Percentiles rank a stretch among this genome's conserved stretches.
phyloP scores from a whole-genome alignment of 2,329 filamentous ascomycete species.

The Botrytis deweyae region DNA sequence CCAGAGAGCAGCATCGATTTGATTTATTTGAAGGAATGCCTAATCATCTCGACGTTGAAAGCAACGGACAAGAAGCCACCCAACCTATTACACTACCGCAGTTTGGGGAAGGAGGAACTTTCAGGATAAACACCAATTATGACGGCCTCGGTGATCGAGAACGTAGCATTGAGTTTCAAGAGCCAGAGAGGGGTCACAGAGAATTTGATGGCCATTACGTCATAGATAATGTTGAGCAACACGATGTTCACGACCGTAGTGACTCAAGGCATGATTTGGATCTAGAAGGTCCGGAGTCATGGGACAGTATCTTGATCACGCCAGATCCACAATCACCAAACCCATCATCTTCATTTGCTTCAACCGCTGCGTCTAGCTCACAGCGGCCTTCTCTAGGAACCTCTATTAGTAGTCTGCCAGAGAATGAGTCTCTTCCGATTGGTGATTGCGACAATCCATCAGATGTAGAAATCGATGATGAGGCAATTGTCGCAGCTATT shows the following conservation, averaged over 20 bases:
- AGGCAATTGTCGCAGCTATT: neutral
- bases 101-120: neutral
- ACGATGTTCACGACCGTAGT: conserved; percentile 68
- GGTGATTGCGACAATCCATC: conserved; percentile 34
- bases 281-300: conserved; percentile 62
- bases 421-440: conserved; percentile 24
- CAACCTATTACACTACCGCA: neutral
- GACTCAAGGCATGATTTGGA: conserved; percentile 83
- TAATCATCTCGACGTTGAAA: neutral
- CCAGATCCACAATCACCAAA: conserved; percentile 81
- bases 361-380: conserved; percentile 33
- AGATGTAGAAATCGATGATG: neutral
- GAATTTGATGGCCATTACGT: neutral
- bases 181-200: neutral
- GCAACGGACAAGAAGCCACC: neutral
- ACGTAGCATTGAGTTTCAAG: neutral
- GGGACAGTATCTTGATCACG: conserved; percentile 80
- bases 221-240: conserved; percentile 27
- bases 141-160: conserved; percentile 15
- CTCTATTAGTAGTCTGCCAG: conserved; percentile 34
- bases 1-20: neutral
- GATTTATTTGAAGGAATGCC: neutral
- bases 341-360: conserved; percentile 72
- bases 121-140: neutral
- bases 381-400: conserved; percentile 33